Evolutionary conservation across 2,329 filamentous ascomycete genomes (phyloP), one percentile per base, ranked within the genome.

Genomic region (Nemania bipapillata): DNA sequence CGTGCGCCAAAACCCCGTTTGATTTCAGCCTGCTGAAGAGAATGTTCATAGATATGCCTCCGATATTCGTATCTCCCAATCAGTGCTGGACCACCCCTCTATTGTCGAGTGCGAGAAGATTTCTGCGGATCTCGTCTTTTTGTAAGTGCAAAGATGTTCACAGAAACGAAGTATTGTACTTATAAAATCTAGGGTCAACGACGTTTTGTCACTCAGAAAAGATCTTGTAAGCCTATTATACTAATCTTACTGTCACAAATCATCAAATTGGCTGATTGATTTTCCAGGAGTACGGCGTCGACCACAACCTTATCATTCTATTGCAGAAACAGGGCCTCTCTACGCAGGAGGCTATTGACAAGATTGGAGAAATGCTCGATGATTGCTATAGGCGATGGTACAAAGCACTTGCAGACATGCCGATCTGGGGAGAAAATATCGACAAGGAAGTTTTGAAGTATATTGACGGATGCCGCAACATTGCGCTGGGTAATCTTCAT

Each of bases 381-480:
- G 73, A 72, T 4, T 72, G 74, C 40, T 76, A 74, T 30, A 56
- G 64, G 24, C 60, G 68, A 7, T 77, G 75, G 74, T 75, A 75
- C 47, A 24, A 59, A 9, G 73, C 74, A 5, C 52, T 76, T 9
- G 63, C 63, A 7, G 65, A 74, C 5, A 58, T 77, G 61, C 75
- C 75, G 3, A 61, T 63, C 32, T 77, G 72, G 70, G 75, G 75
- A 8, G 68, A 75, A 17, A 60, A 70, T 12, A 65, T 73, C 11
- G 76, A 77, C 53, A 65, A 54, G 11, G 64, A 73, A 22, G 74
- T 76, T 4, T 62, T 72, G 20, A 70, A 49, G n/a, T 74, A 72
- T 7, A 53, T 77, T 9, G 65, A 73, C 15, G 74, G 55, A 1
- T 73, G 72, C 45, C 67, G 71, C 4, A 70, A 70, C 35, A 61